Base-by-base conservation (phyloP, 176 grass and related monocot species). In the Paspalum notatum region DNA sequence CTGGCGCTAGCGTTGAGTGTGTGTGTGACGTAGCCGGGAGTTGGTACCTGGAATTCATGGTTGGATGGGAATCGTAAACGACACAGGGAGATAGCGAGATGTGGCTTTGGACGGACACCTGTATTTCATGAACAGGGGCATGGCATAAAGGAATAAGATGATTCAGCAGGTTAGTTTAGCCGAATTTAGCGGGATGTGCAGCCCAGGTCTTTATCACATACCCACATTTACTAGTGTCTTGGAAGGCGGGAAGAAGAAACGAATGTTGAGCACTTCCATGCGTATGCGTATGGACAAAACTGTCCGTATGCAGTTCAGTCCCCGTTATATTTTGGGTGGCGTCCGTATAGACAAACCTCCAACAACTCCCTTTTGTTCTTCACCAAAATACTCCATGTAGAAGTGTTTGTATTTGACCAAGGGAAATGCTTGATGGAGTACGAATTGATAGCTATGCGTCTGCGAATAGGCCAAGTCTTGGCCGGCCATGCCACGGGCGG, bases 401-500 rank as follows among this genome's bases (percentile, higher is more conserved):
- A 41, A 25, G 1, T 42, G 16, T 22, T 66, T 51, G 43, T 39
- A 55, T 24, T 54, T 67, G 12, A 57, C 51, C 18, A 2, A n/a
- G 9, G 32, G 5, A 22, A 0, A 10, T 74, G 52, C 7, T 44
- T 21, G 45, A 65, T n/a, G 53, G 51, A 8, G 12, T 40, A 49
- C 7, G 16, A 25, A 6, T 10, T 78, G 76, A 53, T 53, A 52
- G 71, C 82, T 66, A 71, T 22, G 63, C 54, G 44, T 71, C 63
- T 57, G 63, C 47, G 9, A 66, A 66, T 46, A 56, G 41, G 74
- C 65, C 77, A 89, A 48, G 77, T 57, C 42, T 52, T 85, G 65
- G 71, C 82, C 73, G 42, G 66, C 51, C 78, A 14, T 72, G 78
- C 49, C 87, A 89, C 82, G 77, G 64, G 72, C 82, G 9, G 16